Evolutionary conservation across 768 basidiomycete species (phyloP).

Genomic region (Serendipita sp.): DNA sequence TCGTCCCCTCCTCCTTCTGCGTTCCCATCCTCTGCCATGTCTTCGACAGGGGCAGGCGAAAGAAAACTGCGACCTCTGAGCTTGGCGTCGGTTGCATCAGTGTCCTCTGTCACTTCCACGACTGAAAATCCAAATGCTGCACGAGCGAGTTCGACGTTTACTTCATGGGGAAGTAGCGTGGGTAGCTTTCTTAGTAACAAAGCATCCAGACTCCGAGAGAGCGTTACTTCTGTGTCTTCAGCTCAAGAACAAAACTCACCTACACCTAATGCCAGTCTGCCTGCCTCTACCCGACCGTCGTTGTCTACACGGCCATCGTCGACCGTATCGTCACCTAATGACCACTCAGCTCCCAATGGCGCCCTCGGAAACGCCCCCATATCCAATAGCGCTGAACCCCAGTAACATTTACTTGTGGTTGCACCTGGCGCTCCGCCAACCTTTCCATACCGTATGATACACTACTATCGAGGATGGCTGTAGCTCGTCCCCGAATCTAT

Average conservation of each 20-base stretch:
- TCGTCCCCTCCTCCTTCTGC: background rate
- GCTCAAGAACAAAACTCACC: background rate
- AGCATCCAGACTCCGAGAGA: background rate
- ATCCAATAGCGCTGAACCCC: too few species aligned
- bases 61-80: background rate
- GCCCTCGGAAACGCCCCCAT: too few species aligned
- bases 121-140: background rate
- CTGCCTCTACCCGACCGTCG: too few species aligned
- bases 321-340: too few species aligned
- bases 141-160: background rate
- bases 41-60: background rate
- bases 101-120: background rate
- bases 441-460: too few species aligned
- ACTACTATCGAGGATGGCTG: too few species aligned
- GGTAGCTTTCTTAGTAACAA: constrained; percentile 1
- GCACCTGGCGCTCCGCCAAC: too few species aligned
- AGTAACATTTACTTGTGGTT: too few species aligned
- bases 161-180: constrained; percentile 4
- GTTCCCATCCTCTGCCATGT: background rate
- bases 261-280: background rate
- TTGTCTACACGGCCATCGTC: too few species aligned
- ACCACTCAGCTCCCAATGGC: too few species aligned
- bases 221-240: background rate
- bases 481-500: too few species aligned
- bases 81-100: constrained; percentile 1